Percentiles rank a stretch among this genome's conserved stretches.
Evolutionary conservation across 352 stramenopile species (phyloP).

Genomic region (Pythium myriotylum): DNA sequence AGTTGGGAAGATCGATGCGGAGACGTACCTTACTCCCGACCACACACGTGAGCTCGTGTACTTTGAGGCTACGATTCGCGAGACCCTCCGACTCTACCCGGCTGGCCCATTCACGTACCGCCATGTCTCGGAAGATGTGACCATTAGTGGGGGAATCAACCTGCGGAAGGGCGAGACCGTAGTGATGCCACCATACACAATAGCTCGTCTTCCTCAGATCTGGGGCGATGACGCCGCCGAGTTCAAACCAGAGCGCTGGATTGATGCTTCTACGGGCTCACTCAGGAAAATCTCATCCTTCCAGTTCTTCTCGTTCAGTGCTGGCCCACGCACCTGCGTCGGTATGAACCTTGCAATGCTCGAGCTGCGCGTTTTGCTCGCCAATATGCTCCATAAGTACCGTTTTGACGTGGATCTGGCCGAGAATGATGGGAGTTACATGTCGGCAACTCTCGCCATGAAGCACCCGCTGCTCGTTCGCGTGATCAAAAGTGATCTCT

Average conservation of each 20-base stretch:
- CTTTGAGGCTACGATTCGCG: conserved; percentile 44
- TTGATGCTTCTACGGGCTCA: conserved; percentile 22
- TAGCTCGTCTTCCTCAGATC: conserved; percentile 26
- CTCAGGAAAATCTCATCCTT: conserved; percentile 3
- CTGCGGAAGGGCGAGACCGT: conserved; percentile 28
- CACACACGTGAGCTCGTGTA: conserved; percentile 53
- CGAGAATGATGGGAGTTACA: background rate
- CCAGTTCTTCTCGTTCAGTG: background rate
- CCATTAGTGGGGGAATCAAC: background rate
- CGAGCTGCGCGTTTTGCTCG: background rate
- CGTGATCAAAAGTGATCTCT: too few relatives aligned
- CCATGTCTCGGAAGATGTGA: background rate
- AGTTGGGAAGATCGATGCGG: conserved; percentile 2
- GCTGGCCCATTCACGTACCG: background rate
- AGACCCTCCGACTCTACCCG: background rate
- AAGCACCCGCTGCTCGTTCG: conserved; percentile 12
- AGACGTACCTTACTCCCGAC: conserved; percentile 37
- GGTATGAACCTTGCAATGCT: too few relatives aligned
- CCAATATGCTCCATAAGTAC: conserved; percentile 11
- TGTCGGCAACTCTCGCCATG: background rate
- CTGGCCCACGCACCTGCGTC: background rate
- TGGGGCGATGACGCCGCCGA: too few relatives aligned
- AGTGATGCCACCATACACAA: conserved; percentile 31
- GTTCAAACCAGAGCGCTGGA: conserved; percentile 59
- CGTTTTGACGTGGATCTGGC: conserved; percentile 5